phyloP scores from a whole-genome alignment of 441 rosid genomes.

The Pelargonium cotyledonis region DNA sequence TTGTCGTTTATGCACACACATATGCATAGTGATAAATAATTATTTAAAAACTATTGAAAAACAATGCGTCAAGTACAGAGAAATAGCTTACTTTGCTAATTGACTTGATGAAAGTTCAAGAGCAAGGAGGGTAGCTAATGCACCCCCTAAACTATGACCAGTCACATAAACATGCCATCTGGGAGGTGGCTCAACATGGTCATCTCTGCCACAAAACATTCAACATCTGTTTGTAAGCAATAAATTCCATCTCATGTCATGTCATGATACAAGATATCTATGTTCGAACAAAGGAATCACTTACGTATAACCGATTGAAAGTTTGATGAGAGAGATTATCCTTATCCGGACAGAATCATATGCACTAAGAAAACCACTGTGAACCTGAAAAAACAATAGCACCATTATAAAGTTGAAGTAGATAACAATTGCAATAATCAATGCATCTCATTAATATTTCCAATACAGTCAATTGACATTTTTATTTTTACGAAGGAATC shows the following conservation, averaged over 20 bases:
- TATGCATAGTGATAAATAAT: too few relatives aligned
- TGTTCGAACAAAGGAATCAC: slow-evolving; percentile 25
- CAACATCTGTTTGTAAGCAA: background rate
- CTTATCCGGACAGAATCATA: slow-evolving; percentile 88
- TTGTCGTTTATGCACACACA: too few relatives aligned
- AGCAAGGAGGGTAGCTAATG: slow-evolving; percentile 83
- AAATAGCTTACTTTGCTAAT: slow-evolving; percentile 61
- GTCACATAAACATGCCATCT: slow-evolving; percentile 90
- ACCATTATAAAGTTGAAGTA: slow-evolving; percentile 11
- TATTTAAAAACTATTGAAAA: too few relatives aligned
- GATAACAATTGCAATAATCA: background rate
- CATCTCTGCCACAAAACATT: slow-evolving; percentile 43
- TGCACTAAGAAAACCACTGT: slow-evolving; percentile 82
- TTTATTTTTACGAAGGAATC: background rate
- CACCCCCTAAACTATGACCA: slow-evolving; percentile 98
- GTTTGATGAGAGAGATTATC: slow-evolving; percentile 64
- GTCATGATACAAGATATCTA: slow-evolving; percentile 5
- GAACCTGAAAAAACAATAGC: slow-evolving; percentile 49
- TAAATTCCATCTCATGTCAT: background rate
- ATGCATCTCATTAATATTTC: background rate
- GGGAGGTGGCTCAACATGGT: slow-evolving; percentile 34
- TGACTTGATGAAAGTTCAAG: slow-evolving; percentile 92
- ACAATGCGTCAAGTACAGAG: background rate
- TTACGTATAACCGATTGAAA: slow-evolving; percentile 58
- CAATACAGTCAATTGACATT: background rate